phyloP scores from a whole-genome alignment of 306 rosid genomes.

The Mimosa pudica region DNA sequence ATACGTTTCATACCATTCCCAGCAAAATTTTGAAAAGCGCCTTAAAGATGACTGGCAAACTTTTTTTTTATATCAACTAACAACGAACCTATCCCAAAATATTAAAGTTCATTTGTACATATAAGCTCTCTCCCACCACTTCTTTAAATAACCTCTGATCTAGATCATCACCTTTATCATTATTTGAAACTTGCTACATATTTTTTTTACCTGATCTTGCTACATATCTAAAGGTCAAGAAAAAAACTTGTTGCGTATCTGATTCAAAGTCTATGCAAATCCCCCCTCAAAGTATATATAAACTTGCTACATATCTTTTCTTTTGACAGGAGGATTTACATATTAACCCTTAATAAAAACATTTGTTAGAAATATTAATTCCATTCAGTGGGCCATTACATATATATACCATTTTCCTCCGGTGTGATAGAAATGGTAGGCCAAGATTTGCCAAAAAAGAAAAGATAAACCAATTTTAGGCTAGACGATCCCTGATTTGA shows the following conservation, averaged over 20 bases:
- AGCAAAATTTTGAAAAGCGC: conserved; percentile 23
- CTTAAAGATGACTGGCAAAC: conserved; percentile 6
- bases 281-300: too few relatives aligned
- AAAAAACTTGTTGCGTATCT: too few relatives aligned
- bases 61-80: not conserved
- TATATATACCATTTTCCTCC: not conserved
- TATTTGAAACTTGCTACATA: not conserved
- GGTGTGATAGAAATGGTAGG: not conserved
- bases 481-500: not conserved
- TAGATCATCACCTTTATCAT: not conserved
- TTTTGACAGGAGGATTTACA: too few relatives aligned
- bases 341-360: not conserved
- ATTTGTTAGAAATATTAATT: conserved; percentile 8
- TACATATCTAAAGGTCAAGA: too few relatives aligned
- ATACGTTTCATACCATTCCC: conserved; percentile 23
- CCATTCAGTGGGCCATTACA: not conserved
- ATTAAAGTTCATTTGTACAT: not conserved
- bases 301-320: too few relatives aligned
- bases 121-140: not conserved
- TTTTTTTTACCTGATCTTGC: too few relatives aligned
- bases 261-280: too few relatives aligned
- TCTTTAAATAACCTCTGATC: not conserved
- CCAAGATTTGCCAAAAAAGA: not conserved
- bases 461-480: not conserved
- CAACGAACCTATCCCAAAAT: conserved; percentile 5